Base-by-base conservation (phyloP, 768 basidiomycete genomes). In the Pleurotus tuber-regium region DNA sequence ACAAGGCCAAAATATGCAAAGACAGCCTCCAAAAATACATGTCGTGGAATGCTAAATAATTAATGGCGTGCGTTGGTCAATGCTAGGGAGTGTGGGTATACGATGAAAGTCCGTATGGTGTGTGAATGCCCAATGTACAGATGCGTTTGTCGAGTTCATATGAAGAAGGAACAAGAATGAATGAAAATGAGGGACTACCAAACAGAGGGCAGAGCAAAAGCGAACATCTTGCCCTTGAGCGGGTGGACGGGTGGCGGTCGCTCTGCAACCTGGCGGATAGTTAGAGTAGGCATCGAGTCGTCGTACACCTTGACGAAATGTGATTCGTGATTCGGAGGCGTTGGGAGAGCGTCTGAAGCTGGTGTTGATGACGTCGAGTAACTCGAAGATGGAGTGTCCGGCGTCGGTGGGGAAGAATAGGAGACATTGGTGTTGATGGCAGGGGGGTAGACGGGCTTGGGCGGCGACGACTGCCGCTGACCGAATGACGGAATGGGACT, bases 151-250 rank as follows among this genome's bases (percentile, higher is more conserved):
- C 18, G n/a, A 35, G 48, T 61, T 57, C 53, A 53, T 54, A 25
- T 29, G 54, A 50, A 51, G 53, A 51, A 44, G 57, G 63, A 57
- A 59, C 58, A 52, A 46, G 55, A 50, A 50, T 57, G 53, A 58
- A 66, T 47, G 55, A 28, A 50, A 47, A 39, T 47, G 41, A 61
- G 42, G 54, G 57, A 61, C 73, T 75, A 87, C 85, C 85, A 87
- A 16, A 73, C 71, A 1, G 83, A 71, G 0, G 83, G 81, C 1
- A 77, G 68, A 9, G 85, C 85, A 54, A 79, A 77, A 0, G 85
- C 83, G 38, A 84, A 87, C 75, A 84, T 84, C 63, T 83, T 80
- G 4, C 64, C 61, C 64, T 85, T 86, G 39, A 80, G 67, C 1
- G 77, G 76, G 49, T 79, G 72, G 16, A 67, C 57, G 1, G 63